Percentiles rank a stretch among this genome's conserved stretches.
Evolutionary conservation across 805 yeast species (phyloP).

Genomic region (Cyberlindnera mycetangii): DNA sequence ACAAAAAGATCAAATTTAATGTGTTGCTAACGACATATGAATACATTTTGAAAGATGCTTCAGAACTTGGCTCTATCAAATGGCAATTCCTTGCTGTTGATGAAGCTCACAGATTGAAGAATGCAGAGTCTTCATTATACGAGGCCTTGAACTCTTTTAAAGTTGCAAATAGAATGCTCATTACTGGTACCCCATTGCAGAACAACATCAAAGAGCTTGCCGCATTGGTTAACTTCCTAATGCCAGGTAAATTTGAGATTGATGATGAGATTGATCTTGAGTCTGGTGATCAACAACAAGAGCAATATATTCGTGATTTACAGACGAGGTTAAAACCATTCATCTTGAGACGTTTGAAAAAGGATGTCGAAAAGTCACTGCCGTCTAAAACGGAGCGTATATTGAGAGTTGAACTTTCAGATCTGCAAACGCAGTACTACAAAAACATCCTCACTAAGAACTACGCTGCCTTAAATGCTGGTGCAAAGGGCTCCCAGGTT

Average conservation of each 20-base stretch:
- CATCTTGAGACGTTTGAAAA: slow-evolving; percentile 88
- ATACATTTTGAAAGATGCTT: slow-evolving; percentile 85
- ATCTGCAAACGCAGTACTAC: slow-evolving; percentile 91
- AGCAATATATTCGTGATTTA: slow-evolving; percentile 78
- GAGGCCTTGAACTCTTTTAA: slow-evolving; percentile 83
- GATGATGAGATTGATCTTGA: slow-evolving; percentile 91
- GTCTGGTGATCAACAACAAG: slow-evolving; percentile 77
- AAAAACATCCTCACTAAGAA: slow-evolving; percentile 90
- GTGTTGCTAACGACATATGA: slow-evolving; percentile 94
- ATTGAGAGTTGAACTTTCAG: slow-evolving; percentile 90
- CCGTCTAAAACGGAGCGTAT: slow-evolving; percentile 97
- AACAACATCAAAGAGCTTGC: slow-evolving; percentile 94
- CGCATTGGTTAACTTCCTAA: slow-evolving; percentile 88
- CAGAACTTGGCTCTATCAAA: slow-evolving; percentile 73
- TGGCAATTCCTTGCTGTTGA: slow-evolving; percentile 99
- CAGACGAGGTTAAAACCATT: slow-evolving; percentile 88
- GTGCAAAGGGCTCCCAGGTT: slow-evolving; percentile 72
- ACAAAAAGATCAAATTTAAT: slow-evolving; percentile 81
- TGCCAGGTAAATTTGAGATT: slow-evolving; percentile 90
- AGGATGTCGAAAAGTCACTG: slow-evolving; percentile 94
- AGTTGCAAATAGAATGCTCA: slow-evolving; percentile 78
- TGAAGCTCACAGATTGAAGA: slow-evolving; percentile 95
- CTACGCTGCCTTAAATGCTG: slow-evolving; percentile 87
- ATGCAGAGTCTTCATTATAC: slow-evolving; percentile 89
- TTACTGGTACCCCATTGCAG: slow-evolving; percentile 98